These are phyloP conservation scores for Exophiala sp. DNA, from an alignment of 2,329 filamentous ascomycete genomes.

Conservation along the genomic window DNA sequence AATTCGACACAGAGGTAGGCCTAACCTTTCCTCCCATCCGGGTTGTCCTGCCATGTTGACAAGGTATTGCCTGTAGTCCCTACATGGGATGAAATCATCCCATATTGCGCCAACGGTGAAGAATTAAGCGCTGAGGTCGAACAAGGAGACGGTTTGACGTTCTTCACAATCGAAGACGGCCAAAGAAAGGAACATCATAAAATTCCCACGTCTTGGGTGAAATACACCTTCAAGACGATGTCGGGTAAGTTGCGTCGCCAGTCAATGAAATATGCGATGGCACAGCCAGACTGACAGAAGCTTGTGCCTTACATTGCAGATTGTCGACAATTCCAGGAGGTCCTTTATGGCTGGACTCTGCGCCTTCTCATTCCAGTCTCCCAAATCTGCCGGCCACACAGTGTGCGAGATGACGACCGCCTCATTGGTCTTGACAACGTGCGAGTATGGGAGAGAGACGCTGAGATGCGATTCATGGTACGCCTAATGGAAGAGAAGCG, in stretches of 20 bases:
- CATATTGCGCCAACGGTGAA: slow-evolving; percentile 5
- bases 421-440: slow-evolving; percentile 6
- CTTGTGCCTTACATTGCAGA: not conserved
- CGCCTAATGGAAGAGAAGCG: slow-evolving; percentile 8
- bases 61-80: not conserved
- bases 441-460: slow-evolving; percentile 3
- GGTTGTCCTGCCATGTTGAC: not conserved
- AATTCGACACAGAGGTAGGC: slow-evolving; percentile 7
- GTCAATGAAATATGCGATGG: too few species aligned
- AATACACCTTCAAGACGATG: slow-evolving; percentile 4
- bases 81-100: slow-evolving; percentile 12
- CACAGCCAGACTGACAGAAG: too few species aligned
- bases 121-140: slow-evolving; percentile 4
- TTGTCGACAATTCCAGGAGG: slow-evolving; percentile 6
- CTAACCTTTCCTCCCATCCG: not conserved
- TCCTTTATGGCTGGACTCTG: slow-evolving; percentile 5
- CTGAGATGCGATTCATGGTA: slow-evolving; percentile 10
- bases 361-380: slow-evolving; percentile 4
- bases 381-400: slow-evolving; percentile 6
- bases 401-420: slow-evolving; percentile 5
- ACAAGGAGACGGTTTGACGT: slow-evolving; percentile 7
- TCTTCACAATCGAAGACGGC: slow-evolving; percentile 9
- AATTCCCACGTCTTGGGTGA: slow-evolving; percentile 10
- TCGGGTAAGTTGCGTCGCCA: not conserved
- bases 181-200: not conserved